Evolutionary conservation across 83 land plant species (phyloP), one percentile per base, ranked within the genome.

Genomic region (Picea abies): DNA sequence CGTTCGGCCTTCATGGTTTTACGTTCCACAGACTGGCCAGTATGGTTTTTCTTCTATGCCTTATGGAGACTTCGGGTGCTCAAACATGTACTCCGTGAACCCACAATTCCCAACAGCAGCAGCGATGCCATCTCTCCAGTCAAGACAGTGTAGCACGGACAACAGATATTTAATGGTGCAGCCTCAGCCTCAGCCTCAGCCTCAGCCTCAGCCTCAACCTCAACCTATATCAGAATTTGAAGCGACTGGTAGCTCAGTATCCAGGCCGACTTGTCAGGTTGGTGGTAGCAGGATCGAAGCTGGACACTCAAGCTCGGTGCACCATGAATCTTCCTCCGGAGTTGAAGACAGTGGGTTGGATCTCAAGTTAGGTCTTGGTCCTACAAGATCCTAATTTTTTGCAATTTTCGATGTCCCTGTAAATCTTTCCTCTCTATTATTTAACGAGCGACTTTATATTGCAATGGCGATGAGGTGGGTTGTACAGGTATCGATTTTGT

Each of bases 291-390:
- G 20, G 44, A 35, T 70, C 73, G 73, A 70, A 70, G 8, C 73
- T 20, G 73, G 73, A 69, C 39, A 68, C 2, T 7, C 66, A 10
- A 15, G 41, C 20, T 52, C 56, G 12, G 56, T 11, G 56, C 56
- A 11, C 56, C 73, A 69, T 17, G 44, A 41, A 17, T 35, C 73
- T 17, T 9, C 6, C 26, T 17, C 73, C 0, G 25, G n/a, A 64
- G 66, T 64, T n/a, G 66, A 64, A 7, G 44, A 35, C 6, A 70
- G 32, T 41, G 44, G 73, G 19, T 17, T 70, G 73, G 73, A 70
- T 37, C 73, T 70, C 73, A 37, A 70, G 10, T 70, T 70, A 70
- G 73, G 73, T 70, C 73, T 70, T 41, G 73, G 73, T 37, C 73
- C 73, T 2, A 20, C 73, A 3, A 37, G 73, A 35, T 70, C 73